Conservation (phyloP, 1,284 basidiomycete species). For the Apiotrichum akiyoshidainum region DNA sequence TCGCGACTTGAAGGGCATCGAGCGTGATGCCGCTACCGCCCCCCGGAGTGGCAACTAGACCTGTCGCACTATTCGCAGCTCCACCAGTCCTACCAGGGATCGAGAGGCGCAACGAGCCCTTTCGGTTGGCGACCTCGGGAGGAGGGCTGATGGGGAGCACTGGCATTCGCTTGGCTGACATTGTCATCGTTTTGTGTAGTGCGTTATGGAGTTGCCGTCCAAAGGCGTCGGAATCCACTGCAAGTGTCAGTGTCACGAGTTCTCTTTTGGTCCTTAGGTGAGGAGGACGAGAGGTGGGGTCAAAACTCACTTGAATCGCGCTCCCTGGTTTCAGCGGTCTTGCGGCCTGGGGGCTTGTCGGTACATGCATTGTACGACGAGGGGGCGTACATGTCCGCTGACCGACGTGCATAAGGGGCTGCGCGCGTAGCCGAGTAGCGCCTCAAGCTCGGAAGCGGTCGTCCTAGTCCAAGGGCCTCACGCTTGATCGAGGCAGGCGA, state of each 20-base stretch:
- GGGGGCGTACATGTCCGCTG: background rate
- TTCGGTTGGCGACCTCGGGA: background rate
- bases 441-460: background rate
- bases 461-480: background rate
- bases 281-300: too few relatives aligned
- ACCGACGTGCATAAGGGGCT: background rate
- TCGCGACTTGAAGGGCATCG: constrained; percentile 1
- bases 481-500: background rate
- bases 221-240: background rate
- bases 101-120: background rate
- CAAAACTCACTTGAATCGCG: background rate
- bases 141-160: background rate
- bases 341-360: background rate
- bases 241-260: too few relatives aligned
- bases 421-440: background rate
- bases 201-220: background rate
- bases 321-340: background rate
- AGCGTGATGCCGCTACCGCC: background rate
- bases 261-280: background rate
- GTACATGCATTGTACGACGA: background rate
- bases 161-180: background rate
- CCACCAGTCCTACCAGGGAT: background rate
- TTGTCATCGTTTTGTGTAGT: background rate
- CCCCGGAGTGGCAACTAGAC: too few relatives aligned
- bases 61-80: too few relatives aligned